A percentile compares a stretch with the other conserved stretches of the same genome.
These are phyloP conservation scores for Yarrowia deformans DNA, from an alignment of 805 yeast species.

Conservation along the genomic window DNA sequence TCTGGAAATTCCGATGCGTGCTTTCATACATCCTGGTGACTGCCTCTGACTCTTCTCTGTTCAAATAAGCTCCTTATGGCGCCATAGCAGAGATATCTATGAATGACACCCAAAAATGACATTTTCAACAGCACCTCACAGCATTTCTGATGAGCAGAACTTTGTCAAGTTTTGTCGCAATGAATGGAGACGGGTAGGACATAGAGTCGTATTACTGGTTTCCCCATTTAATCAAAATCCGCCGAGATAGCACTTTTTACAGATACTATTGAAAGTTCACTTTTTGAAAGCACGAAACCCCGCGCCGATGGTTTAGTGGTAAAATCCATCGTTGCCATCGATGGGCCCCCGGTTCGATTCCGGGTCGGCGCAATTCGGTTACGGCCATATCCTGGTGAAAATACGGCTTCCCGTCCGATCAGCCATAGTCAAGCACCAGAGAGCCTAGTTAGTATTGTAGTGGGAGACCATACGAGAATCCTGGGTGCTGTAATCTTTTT, in stretches of 20 bases:
- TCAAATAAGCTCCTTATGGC: too few species aligned
- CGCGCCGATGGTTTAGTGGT: slow-evolving; percentile 32
- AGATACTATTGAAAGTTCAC: neutral
- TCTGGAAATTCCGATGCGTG: too few species aligned
- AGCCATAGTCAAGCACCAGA: slow-evolving; percentile 36
- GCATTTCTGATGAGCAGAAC: too few species aligned
- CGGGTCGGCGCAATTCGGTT: slow-evolving; percentile 27
- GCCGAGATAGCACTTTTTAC: neutral
- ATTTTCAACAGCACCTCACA: too few species aligned
- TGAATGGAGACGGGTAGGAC: too few species aligned
- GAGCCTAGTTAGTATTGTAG: slow-evolving; percentile 35
- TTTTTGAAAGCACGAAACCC: neutral
- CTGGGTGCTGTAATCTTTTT: slow-evolving; percentile 34
- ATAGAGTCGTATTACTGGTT: too few species aligned
- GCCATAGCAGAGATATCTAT: too few species aligned
- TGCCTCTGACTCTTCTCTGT: too few species aligned
- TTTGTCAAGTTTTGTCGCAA: too few species aligned
- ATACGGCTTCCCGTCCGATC: slow-evolving; percentile 35
- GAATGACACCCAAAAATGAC: too few species aligned
- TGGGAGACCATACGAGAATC: slow-evolving; percentile 36
- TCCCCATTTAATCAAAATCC: too few species aligned
- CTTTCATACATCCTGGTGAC: too few species aligned
- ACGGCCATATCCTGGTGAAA: slow-evolving; percentile 31
- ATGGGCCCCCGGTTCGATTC: slow-evolving; percentile 34
- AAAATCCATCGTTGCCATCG: slow-evolving; percentile 32